Base-by-base conservation (phyloP, 1,284 basidiomycete species). In the Marasmius sp. region DNA sequence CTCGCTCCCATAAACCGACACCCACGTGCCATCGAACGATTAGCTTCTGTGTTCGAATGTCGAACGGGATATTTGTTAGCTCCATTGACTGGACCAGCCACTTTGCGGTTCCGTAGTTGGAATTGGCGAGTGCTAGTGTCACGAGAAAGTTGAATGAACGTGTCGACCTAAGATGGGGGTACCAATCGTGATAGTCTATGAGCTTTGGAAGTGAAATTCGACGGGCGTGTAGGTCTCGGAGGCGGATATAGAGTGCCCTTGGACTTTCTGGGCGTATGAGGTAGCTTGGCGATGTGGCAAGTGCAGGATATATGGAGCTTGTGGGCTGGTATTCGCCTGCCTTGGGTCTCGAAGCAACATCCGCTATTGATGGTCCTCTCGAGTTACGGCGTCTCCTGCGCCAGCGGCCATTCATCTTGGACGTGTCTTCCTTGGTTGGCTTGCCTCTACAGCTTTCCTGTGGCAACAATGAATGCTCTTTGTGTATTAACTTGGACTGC, bases 71-170 rank as follows among this genome's bases (percentile, higher is more conserved):
- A 8, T 69, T 68, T 51, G 77, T 75, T 37, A 67, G 63, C 27
- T 69, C 69, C 79, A 86, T 84, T 54, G 71, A 71, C 8, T 62
- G 51, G 12, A 86, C 68, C 45, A 87, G 72, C 64, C 75, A 76
- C 27, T 63, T 69, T 7, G 75, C 78, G 4, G 73, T 74, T 6
- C 81, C 80, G 61, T 78, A 81, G 37, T 76, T 74, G 7, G 73
- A 70, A 61, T 77, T 77, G 34, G 78, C 79, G 60, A 87, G 68
- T 3, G 81, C 78, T 27, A 84, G 67, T 48, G 68, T 66, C 57
- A 87, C 77, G 66, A 87, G 76, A 18, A 83, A 66, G 68, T 87
- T 86, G 69, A 82, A 86, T 2, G 85, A 84, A 45, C 73, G 74
- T 45, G 79, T 79, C 11, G 82, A 81, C 58, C 79, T 83, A 52